Evolutionary conservation across 2,329 filamentous ascomycete genomes (phyloP), one percentile per base, ranked within the genome.

Genomic region (Westerdykella sp.): DNA sequence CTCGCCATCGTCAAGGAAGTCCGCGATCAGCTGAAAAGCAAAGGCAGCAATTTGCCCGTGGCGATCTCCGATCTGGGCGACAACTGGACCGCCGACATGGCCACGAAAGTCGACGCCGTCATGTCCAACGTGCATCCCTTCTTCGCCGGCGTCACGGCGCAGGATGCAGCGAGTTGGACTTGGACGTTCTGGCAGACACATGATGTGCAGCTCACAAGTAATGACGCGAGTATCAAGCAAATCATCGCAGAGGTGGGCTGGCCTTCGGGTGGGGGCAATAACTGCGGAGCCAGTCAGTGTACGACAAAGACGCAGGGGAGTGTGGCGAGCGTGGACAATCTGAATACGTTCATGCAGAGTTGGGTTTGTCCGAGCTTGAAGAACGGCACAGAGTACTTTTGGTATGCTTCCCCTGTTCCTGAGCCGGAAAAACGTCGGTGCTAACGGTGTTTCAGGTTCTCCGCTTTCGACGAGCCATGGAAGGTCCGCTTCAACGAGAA

Each of bases 61-160:
- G 87, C 89, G 1, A 95, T 88, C 0, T 89, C 86, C 0, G 91
- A 97, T 63, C 75, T 97, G 0, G 91, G 91, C 21, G 84, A 93
- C 57, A 85, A 91, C 57, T 97, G 91, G 91, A 84, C 81, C 2
- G 59, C 75, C 0, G 72, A 75, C 2, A 78, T 97, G 14, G 85
- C 85, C 0, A 55, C 69, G 4, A 75, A 80, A 40, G 85, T 87
- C 34, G 90, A 97, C 66, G 83, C 87, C 57, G 82, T 97, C 67
- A 96, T 97, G 90, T 85, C 87, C 54, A 97, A 97, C 62, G 87
- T 97, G 42, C 93, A 97, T 63, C 91, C 93, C 0, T 96, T 97
- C 75, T 97, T 97, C 62, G 85, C 83, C 0, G 91, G 91, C 37
- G 80, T 87, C 11, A 72, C 77, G 0, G 83, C 81, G 2, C 71